These are phyloP conservation scores for Alternaria brassicae DNA, from an alignment of 2,329 filamentous ascomycete genomes.

Conservation along the genomic window DNA sequence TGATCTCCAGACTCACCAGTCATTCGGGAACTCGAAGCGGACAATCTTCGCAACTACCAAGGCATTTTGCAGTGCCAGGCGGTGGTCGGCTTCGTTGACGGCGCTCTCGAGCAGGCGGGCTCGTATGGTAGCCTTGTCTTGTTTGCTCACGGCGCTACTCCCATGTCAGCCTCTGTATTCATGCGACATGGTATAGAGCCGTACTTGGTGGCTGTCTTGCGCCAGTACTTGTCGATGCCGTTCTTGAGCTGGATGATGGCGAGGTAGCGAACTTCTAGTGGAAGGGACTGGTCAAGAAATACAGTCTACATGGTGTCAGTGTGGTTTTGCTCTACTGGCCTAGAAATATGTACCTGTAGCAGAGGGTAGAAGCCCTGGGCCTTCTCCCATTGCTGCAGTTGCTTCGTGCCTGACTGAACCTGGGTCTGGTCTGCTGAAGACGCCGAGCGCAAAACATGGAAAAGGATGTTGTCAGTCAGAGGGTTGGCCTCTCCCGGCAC, in stretches of 20 bases:
- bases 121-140: conserved; percentile 80
- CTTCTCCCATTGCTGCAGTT: conserved; percentile 61
- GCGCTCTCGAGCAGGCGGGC: conserved; percentile 77
- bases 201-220: conserved; percentile 75
- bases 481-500: conserved; percentile 79
- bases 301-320: conserved; percentile 64
- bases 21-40: conserved; percentile 84
- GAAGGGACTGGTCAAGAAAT: conserved; percentile 80
- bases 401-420: conserved; percentile 60
- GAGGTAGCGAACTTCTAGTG: conserved; percentile 81
- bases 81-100: conserved; percentile 75
- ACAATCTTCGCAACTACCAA: conserved; percentile 87
- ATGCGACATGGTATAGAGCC: neutral
- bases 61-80: conserved; percentile 85
- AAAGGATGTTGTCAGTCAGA: conserved; percentile 56
- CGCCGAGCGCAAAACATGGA: conserved; percentile 58
- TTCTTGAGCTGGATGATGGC: conserved; percentile 96
- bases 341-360: conserved; percentile 47
- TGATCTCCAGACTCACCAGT: conserved; percentile 66
- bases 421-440: conserved; percentile 57
- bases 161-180: conserved; percentile 14
- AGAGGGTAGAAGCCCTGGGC: conserved; percentile 57
- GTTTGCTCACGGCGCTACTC: conserved; percentile 64
- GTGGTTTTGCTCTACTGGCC: neutral
- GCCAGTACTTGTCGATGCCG: conserved; percentile 94